phyloP scores from a whole-genome alignment of 1,284 basidiomycete species.

The Apiotrichum mycotoxinovorans region DNA sequence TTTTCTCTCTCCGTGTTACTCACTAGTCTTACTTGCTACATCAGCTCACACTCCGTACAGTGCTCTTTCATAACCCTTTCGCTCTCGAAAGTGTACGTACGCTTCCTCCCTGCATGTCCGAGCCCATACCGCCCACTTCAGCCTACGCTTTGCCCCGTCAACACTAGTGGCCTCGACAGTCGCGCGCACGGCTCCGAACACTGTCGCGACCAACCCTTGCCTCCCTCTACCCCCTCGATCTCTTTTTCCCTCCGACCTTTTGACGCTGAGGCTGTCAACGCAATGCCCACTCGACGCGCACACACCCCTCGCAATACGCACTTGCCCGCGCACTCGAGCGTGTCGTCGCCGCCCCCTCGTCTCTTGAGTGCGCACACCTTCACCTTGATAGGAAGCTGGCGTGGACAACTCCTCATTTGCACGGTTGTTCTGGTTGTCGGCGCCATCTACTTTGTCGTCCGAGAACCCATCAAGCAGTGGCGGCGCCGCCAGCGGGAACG shows the following conservation, averaged over 20 bases:
- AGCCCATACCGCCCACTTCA: no score
- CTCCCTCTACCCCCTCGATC: neutral
- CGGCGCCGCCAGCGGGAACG: constrained; percentile 27
- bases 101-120: no score
- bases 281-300: constrained; percentile 12
- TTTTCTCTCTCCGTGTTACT: no score
- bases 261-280: neutral
- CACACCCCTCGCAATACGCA: neutral
- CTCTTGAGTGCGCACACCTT: constrained; percentile 36
- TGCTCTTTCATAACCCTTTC: no score
- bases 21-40: no score
- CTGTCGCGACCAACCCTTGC: neutral
- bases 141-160: no score
- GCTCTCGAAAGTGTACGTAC: no score
- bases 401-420: constrained; percentile 46
- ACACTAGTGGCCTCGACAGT: no score
- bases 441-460: constrained; percentile 40
- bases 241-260: neutral
- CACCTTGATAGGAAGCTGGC: constrained; percentile 44
- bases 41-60: no score
- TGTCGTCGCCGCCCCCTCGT: constrained; percentile 6
- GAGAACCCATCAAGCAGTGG: constrained; percentile 31
- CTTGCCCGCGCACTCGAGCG: neutral
- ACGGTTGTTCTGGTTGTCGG: constrained; percentile 39
- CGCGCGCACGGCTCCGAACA: no score